phyloP scores from a whole-genome alignment of 805 yeast species.

The Saccharomycopsis microspora region DNA sequence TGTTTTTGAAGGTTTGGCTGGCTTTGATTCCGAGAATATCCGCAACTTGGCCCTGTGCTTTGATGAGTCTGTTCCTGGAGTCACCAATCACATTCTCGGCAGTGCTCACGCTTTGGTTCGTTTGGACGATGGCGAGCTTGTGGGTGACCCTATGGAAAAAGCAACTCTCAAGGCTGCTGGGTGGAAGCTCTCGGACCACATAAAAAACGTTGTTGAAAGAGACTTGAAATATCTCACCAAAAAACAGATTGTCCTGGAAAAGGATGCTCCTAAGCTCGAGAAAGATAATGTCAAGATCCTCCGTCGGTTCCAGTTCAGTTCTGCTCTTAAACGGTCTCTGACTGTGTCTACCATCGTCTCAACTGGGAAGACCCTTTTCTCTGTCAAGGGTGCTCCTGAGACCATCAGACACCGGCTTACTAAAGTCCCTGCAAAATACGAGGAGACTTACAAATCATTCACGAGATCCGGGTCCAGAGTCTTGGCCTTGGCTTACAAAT shows the following conservation, averaged over 20 bases:
- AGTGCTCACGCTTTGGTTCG: conserved; percentile 94
- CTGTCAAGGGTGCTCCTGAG: conserved; percentile 98
- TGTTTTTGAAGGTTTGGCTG: conserved; percentile 93
- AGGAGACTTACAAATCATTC: conserved; percentile 74
- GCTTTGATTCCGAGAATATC: conserved; percentile 43
- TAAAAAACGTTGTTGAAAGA: conserved; percentile 57
- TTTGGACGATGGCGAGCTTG: conserved; percentile 92
- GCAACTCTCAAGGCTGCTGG: conserved; percentile 82
- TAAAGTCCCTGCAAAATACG: conserved; percentile 67
- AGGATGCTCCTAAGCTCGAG: conserved; percentile 16
- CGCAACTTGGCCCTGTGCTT: conserved; percentile 38
- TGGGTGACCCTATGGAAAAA: conserved; percentile 99
- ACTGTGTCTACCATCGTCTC: conserved; percentile 52
- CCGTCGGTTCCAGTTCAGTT: conserved; percentile 95
- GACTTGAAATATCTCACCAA: conserved; percentile 20
- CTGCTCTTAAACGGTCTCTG: conserved; percentile 92
- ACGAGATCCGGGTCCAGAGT: conserved; percentile 96
- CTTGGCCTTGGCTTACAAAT: conserved; percentile 84
- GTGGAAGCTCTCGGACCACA: conserved; percentile 60
- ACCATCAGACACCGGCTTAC: conserved; percentile 71
- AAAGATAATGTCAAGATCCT: conserved; percentile 53
- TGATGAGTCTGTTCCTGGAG: conserved; percentile 50
- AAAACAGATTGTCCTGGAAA: conserved; percentile 12
- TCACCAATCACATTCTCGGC: conserved; percentile 68
- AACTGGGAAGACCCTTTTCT: conserved; percentile 50